These are phyloP conservation scores for Neurospora pannonica DNA, from an alignment of 495 filamentous ascomycete genomes.

Conservation along the genomic window DNA sequence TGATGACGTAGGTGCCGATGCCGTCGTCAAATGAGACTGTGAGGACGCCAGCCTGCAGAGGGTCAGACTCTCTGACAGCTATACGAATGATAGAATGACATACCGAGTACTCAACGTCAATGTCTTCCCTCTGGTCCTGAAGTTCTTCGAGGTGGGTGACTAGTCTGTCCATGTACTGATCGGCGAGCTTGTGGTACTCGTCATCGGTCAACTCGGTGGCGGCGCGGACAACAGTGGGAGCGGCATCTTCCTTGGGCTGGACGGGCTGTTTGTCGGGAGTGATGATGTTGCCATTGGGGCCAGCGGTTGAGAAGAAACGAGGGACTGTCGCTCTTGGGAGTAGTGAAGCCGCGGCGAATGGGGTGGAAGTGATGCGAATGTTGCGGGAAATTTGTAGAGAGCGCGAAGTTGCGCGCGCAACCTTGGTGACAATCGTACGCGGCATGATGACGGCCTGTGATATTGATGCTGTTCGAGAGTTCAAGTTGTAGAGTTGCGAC, in stretches of 20 bases:
- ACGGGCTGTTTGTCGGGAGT: conserved; percentile 22
- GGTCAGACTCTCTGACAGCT: conserved; percentile 3
- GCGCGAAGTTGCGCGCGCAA: conserved; percentile 14
- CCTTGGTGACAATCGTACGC: conserved; percentile 14
- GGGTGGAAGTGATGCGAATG: not conserved
- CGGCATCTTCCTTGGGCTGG: conserved; percentile 6
- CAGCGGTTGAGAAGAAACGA: conserved; percentile 9
- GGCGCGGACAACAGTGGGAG: conserved; percentile 11
- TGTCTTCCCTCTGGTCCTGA: conserved; percentile 48
- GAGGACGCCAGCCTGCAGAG: conserved; percentile 67
- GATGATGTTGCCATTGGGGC: conserved; percentile 15
- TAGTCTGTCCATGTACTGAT: conserved; percentile 48
- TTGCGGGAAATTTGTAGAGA: conserved; percentile 7
- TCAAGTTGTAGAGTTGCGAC: not conserved
- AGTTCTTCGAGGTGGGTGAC: conserved; percentile 56
- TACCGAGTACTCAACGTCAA: conserved; percentile 59
- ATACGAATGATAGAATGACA: conserved; percentile 20
- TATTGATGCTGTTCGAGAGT: not conserved
- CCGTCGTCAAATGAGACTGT: conserved; percentile 52
- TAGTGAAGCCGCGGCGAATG: not conserved
- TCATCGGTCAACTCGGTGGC: conserved; percentile 26
- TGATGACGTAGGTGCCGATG: conserved; percentile 77
- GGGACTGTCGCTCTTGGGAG: not conserved
- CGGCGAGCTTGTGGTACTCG: conserved; percentile 39
- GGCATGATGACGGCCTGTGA: conserved; percentile 16